Evolutionary conservation across 768 basidiomycete genomes (phyloP).

Genomic region (Tylopilus intermedius): DNA sequence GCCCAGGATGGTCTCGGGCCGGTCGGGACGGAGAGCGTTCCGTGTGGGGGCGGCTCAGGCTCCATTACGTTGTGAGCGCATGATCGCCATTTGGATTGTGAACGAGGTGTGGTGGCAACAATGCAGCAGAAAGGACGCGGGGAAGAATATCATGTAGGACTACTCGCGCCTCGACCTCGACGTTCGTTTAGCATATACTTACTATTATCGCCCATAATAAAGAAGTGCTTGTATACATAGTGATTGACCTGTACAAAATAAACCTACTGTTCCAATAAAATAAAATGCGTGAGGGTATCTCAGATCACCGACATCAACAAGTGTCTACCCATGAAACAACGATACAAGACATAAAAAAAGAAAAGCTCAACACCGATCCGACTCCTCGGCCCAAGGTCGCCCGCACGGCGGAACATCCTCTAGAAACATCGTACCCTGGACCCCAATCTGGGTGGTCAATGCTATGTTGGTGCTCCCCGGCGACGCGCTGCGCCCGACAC

Average conservation of each 20-base stretch:
- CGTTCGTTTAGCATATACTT: no score
- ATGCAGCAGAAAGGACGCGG: no score
- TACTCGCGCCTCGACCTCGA: no score
- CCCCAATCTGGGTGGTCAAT: constrained; percentile 6
- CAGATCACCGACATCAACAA: not conserved
- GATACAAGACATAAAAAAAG: not conserved
- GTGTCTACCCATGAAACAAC: not conserved
- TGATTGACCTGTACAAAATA: not conserved
- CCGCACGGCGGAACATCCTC: not conserved
- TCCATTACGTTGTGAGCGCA: no score
- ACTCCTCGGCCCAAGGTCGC: not conserved
- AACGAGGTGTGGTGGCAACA: no score
- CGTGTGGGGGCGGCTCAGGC: no score
- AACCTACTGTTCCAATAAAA: not conserved
- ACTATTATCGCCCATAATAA: not conserved
- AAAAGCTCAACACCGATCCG: not conserved
- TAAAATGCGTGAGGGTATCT: not conserved
- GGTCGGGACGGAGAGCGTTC: no score
- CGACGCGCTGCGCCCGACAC: not conserved
- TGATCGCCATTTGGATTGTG: no score
- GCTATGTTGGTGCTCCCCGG: not conserved
- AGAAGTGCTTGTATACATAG: not conserved
- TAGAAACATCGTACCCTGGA: not conserved
- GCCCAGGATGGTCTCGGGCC: no score
- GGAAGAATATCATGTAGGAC: no score